Base-by-base conservation (phyloP, 2,329 filamentous ascomycete species). In the Xylaria sp. region DNA sequence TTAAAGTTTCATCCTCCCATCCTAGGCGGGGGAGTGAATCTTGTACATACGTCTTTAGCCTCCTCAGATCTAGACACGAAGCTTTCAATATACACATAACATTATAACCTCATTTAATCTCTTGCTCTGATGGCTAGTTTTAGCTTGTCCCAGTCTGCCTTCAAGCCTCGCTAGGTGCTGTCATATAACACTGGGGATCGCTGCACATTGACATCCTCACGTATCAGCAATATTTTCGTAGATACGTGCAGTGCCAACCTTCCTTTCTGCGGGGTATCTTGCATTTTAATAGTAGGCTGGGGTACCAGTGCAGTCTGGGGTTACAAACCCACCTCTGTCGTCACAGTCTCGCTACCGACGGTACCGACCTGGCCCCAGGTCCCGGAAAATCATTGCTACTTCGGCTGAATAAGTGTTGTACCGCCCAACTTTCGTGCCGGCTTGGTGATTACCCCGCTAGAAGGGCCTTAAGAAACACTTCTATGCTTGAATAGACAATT, bases 211-310 rank as follows among this genome's bases (percentile, higher is more conserved):
- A 44, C 44, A 49, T 23, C 23, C 51, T 19, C 29, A 56, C 21
- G 33, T 44, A 53, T 33, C 15, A n/a, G n/a, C 19, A 43, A 7
- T 11, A 35, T 35, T 35, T 29, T 19, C 46, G 19, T 35, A 17
- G 29, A n/a, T n/a, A n/a, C n/a, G n/a, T n/a, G 46, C 23, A 21
- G 11, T 5, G n/a, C 29, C 6, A 23, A 27, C 27, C 8, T 21
- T 62, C 11, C 19, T 47, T 33, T 38, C 25, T 53, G 56, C 60
- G 52, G 60, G 60, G 60, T 60, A 63, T 25, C 43, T 23, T 44
- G 49, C 11, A 38, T 25, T 31, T 25, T 44, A 37, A n/a, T 8
- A 11, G 5, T 25, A 19, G 23, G n/a, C 19, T 27, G n/a, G 31
- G 31, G 52, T 54, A n/a, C n/a, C n/a, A n/a, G n/a, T n/a, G n/a